Percentiles rank a stretch among this genome's conserved stretches.
phyloP scores from a whole-genome alignment of 148 eudicot genomes.

The Rhododendron henanense region DNA sequence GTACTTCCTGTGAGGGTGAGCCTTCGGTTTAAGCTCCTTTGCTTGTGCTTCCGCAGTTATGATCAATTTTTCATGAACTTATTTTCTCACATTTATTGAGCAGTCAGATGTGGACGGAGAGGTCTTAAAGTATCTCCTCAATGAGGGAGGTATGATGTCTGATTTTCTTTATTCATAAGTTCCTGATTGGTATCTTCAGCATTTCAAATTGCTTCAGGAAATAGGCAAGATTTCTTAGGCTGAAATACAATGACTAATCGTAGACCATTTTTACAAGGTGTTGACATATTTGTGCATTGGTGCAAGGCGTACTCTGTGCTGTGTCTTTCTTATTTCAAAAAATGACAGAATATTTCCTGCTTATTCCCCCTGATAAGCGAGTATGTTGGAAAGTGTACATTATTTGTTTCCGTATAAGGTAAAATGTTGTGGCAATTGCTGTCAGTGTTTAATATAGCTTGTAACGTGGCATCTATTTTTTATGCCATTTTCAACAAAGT shows the following conservation, averaged over 20 bases:
- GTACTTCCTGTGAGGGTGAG: constrained; percentile 80
- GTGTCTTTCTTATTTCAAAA: not conserved
- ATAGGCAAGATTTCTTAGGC: not conserved
- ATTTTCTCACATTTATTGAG: constrained; percentile 13
- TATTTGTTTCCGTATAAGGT: not conserved
- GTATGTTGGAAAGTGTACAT: not conserved
- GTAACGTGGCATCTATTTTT: not conserved
- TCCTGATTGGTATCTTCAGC: not conserved
- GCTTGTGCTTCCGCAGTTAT: not conserved
- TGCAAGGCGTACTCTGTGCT: not conserved
- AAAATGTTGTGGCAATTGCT: not conserved
- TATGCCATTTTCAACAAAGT: not conserved
- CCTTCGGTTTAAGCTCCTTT: constrained; percentile 10
- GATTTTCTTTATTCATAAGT: not conserved
- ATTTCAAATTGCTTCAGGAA: not conserved
- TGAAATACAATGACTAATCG: not conserved
- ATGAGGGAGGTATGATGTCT: constrained; percentile 64
- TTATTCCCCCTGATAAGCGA: not conserved
- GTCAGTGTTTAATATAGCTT: not conserved
- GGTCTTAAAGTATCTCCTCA: constrained; percentile 61
- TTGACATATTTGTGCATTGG: not conserved
- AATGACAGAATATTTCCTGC: not conserved
- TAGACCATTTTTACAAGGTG: not conserved
- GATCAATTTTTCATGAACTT: constrained; percentile 6
- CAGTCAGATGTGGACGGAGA: constrained; percentile 94